Conservation (phyloP, 2,329 filamentous ascomycete genomes). For the Chrysoporthe austroafricana region DNA sequence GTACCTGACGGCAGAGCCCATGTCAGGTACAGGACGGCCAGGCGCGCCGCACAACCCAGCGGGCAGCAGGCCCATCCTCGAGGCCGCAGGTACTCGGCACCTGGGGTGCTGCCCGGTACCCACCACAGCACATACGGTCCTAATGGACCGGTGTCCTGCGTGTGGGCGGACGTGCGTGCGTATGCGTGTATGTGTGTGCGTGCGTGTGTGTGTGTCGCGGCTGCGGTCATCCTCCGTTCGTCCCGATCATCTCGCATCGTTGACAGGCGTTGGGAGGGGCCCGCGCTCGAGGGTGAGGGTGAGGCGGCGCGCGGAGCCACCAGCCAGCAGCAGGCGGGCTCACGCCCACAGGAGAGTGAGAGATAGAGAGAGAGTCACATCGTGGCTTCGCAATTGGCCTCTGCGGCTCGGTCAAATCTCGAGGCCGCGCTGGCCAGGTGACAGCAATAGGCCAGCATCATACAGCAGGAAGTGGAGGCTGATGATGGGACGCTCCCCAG, state of each 20-base stretch:
- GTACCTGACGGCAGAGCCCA: conserved; percentile 14
- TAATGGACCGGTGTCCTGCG: too few species aligned
- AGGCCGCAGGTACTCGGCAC: neutral
- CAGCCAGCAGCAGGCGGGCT: conserved; percentile 7
- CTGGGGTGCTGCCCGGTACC: neutral
- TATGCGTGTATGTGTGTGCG: neutral
- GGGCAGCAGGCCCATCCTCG: conserved; percentile 1
- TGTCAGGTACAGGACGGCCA: conserved; percentile 25
- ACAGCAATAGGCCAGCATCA: conserved; percentile 24
- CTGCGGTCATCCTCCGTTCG: conserved; percentile 24
- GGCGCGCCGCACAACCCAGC: too few species aligned
- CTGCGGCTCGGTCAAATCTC: conserved; percentile 17
- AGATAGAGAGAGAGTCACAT: conserved; percentile 8
- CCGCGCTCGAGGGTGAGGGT: neutral
- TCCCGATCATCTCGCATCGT: conserved; percentile 5
- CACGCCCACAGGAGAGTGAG: neutral
- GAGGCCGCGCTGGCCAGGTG: conserved; percentile 21
- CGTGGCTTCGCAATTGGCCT: conserved; percentile 27
- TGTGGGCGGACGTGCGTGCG: too few species aligned
- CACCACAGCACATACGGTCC: neutral
- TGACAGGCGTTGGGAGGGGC: neutral
- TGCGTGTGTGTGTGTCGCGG: neutral
- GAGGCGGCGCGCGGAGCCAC: neutral
- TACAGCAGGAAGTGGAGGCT: conserved; percentile 31
- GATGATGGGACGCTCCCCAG: conserved; percentile 31